These are phyloP conservation scores for Termitomyces sp. DNA, from an alignment of 768 basidiomycete species.

Conservation along the genomic window DNA sequence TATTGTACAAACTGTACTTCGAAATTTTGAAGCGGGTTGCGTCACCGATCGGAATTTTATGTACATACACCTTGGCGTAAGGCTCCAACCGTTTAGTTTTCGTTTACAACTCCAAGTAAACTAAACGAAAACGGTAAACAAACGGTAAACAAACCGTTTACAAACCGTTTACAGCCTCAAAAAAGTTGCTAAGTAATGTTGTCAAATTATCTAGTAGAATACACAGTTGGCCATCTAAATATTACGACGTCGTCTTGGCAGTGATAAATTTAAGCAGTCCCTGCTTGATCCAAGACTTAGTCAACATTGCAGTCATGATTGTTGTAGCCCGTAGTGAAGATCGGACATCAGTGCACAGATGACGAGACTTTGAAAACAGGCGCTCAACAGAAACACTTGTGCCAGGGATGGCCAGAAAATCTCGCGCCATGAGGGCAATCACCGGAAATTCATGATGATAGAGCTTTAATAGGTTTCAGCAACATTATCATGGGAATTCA, in stretches of 20 bases:
- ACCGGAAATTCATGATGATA: too few species aligned
- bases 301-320: background rate
- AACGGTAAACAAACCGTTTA: background rate
- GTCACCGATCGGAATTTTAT: too few species aligned
- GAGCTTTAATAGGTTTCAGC: too few species aligned
- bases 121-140: background rate
- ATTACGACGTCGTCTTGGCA: background rate
- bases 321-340: background rate
- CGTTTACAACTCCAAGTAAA: background rate
- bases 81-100: background rate
- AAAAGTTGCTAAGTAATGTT: background rate
- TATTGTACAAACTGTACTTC: too few species aligned
- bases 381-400: too few species aligned
- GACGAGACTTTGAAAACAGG: too few species aligned
- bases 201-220: background rate
- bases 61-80: background rate
- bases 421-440: too few species aligned
- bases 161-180: background rate
- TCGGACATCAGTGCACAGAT: background rate
- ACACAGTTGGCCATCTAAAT: background rate
- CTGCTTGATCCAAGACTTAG: background rate
- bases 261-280: background rate
- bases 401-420: too few species aligned
- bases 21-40: too few species aligned
- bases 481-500: too few species aligned